Percentiles rank a stretch among this genome's conserved stretches.
These are phyloP conservation scores for Sordariomycetes sp. DNA, from an alignment of 2,329 filamentous ascomycete species.

Conservation along the genomic window DNA sequence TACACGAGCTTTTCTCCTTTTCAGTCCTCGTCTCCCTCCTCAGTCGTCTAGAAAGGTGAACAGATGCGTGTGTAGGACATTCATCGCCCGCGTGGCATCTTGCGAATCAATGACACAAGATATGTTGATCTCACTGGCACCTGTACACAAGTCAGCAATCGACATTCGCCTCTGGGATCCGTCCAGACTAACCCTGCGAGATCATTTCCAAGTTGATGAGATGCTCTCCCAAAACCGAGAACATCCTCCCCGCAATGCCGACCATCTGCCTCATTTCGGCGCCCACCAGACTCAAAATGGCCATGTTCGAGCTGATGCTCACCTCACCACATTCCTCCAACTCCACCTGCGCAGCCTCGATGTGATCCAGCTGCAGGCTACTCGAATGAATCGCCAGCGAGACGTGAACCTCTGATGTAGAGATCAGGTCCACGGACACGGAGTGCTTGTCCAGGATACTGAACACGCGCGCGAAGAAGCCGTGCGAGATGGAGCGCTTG, in stretches of 20 bases:
- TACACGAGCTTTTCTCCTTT: not conserved
- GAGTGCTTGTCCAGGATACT: constrained; percentile 78
- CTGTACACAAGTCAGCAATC: constrained; percentile 32
- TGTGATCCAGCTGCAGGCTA: constrained; percentile 50
- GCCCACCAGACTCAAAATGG: constrained; percentile 88
- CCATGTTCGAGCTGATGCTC: constrained; percentile 84
- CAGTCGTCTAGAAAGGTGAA: constrained; percentile 83
- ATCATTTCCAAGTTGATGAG: constrained; percentile 99
- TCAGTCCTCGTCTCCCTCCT: constrained; percentile 1
- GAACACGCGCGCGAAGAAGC: constrained; percentile 92
- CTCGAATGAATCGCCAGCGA: constrained; percentile 93
- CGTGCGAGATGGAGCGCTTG: constrained; percentile 90
- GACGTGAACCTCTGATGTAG: constrained; percentile 92
- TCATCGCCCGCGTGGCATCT: constrained; percentile 88
- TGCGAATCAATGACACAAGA: constrained; percentile 91
- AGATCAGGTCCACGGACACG: constrained; percentile 92
- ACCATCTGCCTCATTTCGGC: constrained; percentile 97
- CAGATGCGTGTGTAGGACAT: constrained; percentile 90
- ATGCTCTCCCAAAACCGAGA: constrained; percentile 85
- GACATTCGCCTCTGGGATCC: too few relatives aligned
- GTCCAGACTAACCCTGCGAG: constrained; percentile 71
- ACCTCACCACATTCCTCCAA: constrained; percentile 79
- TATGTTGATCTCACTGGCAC: constrained; percentile 98
- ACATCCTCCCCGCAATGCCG: constrained; percentile 89
- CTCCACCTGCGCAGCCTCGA: constrained; percentile 61